These are phyloP conservation scores for Xylariaceae sp. DNA, from an alignment of 2,329 filamentous ascomycete species.

Conservation along the genomic window DNA sequence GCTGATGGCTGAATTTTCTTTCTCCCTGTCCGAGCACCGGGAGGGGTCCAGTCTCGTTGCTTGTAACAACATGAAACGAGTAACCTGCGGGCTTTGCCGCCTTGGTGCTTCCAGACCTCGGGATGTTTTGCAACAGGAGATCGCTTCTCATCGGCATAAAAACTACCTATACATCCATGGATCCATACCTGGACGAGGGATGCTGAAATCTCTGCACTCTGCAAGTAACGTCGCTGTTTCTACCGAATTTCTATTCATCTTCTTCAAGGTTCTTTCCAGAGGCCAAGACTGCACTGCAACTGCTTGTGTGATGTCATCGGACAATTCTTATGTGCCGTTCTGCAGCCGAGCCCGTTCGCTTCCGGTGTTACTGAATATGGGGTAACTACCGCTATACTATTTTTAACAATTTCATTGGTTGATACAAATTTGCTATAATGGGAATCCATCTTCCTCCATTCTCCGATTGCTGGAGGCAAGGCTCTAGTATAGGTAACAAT, in stretches of 20 bases:
- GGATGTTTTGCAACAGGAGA: slow-evolving; percentile 7
- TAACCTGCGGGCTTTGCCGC: slow-evolving; percentile 1
- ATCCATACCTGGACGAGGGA: background rate
- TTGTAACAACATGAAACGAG: background rate
- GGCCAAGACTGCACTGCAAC: background rate
- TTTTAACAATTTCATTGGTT: background rate
- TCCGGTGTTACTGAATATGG: background rate
- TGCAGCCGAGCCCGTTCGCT: background rate
- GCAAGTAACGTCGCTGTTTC: slow-evolving; percentile 3
- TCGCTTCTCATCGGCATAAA: slow-evolving; percentile 24
- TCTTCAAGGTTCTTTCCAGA: background rate
- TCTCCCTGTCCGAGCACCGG: slow-evolving; percentile 12
- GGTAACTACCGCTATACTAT: background rate
- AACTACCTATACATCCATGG: background rate
- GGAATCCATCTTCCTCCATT: background rate
- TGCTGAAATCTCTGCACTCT: slow-evolving; percentile 20
- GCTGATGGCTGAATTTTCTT: slow-evolving; percentile 25
- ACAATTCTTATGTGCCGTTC: background rate
- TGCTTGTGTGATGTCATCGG: background rate
- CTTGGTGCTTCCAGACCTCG: background rate
- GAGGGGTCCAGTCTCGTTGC: background rate
- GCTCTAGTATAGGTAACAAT: no score
- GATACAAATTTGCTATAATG: background rate
- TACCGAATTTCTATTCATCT: background rate
- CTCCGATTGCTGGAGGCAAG: no score